Evolutionary conservation across 2,329 filamentous ascomycete species (phyloP), one percentile per base, ranked within the genome.

Genomic region (Furcasterigmium sp.): DNA sequence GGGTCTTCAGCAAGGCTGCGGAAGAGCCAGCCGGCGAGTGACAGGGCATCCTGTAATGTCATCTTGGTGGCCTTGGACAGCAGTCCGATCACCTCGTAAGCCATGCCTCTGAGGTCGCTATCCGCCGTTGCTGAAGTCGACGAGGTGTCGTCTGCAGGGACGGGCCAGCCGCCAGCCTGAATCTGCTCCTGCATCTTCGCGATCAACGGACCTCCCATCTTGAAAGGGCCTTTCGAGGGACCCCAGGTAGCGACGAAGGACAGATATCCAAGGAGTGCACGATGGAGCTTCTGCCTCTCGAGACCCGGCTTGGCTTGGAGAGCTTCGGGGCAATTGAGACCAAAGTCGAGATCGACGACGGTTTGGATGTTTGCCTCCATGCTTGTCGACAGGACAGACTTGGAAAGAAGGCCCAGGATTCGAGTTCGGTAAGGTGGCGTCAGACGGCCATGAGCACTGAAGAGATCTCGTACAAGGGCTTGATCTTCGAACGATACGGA

Each of bases 61-160:
- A 80, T 75, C 3, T 74, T 65, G 4, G 83, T 78, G 4, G 78
- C 79, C 50, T 82, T 80, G 43, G 86, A 82, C 19, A 97, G 65
- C 13, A 93, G 76, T 1, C 91, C 93, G 30, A 97, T 88, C 1
- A 87, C 90, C 60, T 97, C 91, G 61, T 96, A 97, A 2, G 86
- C 90, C 56, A 86, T 83, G 6, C 84, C 84, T 32, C 91, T 81
- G 35, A 95, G 70, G 4, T 78, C 75, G 42, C 84, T 68, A 7
- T 11, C 23, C 11, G 11, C 23, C 23, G 23, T 26, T 11, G 11
- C 11, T 26, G 23, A 7, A 7, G 23, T 26, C 23, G 23, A 26
- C 23, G 23, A 26, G 7, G 11, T 11, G 42, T 83, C 79, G 9
- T 29, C 30, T n/a, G 39, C 8, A 2, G 84, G 77, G 17, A 68